Percentiles rank a stretch among this genome's conserved stretches.
Conservation (phyloP, 2,329 filamentous ascomycete genomes). For the Aschersonia sp. region DNA sequence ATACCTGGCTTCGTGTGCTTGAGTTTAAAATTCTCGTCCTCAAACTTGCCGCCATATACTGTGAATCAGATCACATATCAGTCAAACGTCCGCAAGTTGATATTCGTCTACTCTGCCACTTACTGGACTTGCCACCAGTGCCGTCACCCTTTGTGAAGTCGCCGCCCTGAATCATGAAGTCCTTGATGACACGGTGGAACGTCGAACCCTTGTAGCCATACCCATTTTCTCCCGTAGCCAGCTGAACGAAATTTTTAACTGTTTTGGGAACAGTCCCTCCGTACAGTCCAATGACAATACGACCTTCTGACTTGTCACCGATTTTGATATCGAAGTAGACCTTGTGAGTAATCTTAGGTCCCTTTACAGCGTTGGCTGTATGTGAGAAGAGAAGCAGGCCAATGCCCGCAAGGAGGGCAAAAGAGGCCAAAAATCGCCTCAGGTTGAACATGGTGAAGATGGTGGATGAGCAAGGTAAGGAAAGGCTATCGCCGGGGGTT, state of each 20-base stretch:
- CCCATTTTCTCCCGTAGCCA: background rate
- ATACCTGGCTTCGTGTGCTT: constrained; percentile 79
- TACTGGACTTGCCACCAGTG: constrained; percentile 75
- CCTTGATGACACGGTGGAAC: background rate
- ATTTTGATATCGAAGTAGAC: constrained; percentile 78
- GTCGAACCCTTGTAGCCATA: background rate
- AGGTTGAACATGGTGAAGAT: constrained; percentile 55
- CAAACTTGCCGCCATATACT: constrained; percentile 75
- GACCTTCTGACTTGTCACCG: constrained; percentile 59
- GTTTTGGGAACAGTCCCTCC: constrained; percentile 69
- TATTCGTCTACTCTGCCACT: constrained; percentile 14
- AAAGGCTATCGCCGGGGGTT: background rate
- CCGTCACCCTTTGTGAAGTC: constrained; percentile 76
- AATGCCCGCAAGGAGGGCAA: constrained; percentile 64
- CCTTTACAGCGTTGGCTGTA: constrained; percentile 60
- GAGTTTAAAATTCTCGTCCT: constrained; percentile 90
- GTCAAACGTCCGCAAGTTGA: constrained; percentile 8
- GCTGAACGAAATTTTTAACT: background rate
- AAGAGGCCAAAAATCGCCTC: constrained; percentile 54
- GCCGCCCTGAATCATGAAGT: constrained; percentile 15
- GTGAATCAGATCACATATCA: background rate
- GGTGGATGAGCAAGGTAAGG: background rate
- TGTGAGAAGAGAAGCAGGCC: constrained; percentile 64
- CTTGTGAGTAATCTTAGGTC: constrained; percentile 92
- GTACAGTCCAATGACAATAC: constrained; percentile 71